A percentile compares a stretch with the other conserved stretches of the same genome.
These are phyloP conservation scores for Boletellus deceptivus DNA, from an alignment of 1,284 basidiomycete genomes.

Conservation along the genomic window DNA sequence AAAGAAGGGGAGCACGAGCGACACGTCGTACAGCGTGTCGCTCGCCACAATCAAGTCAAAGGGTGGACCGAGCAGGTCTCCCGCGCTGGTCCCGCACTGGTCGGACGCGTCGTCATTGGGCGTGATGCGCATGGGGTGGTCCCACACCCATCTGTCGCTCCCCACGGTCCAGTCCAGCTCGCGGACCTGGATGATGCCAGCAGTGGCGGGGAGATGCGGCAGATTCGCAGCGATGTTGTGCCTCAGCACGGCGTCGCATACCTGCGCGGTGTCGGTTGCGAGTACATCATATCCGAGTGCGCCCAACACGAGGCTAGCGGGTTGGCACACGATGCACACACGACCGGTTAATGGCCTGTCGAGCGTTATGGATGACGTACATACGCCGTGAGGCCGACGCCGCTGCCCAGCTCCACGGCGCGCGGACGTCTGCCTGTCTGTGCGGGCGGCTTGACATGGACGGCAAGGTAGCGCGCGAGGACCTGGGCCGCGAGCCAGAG, in stretches of 20 bases:
- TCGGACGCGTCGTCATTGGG: conserved; percentile 5
- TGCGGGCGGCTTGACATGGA: conserved; percentile 26
- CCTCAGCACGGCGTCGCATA: conserved; percentile 65
- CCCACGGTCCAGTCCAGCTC: conserved; percentile 49
- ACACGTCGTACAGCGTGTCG: conserved; percentile 77
- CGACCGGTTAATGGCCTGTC: neutral
- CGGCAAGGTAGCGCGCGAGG: conserved; percentile 62
- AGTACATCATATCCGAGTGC: conserved; percentile 74
- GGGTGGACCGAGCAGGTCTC: conserved; percentile 41
- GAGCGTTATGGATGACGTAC: conserved; percentile 30
- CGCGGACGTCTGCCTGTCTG: conserved; percentile 30
- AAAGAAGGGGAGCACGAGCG: conserved; percentile 70
- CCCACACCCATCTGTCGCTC: conserved; percentile 36
- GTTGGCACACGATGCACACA: conserved; percentile 5
- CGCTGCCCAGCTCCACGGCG: conserved; percentile 80
- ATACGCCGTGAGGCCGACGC: conserved; percentile 77
- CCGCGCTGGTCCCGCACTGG: neutral
- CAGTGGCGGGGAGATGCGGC: conserved; percentile 40
- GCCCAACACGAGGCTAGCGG: conserved; percentile 60
- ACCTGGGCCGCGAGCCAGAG: conserved; percentile 85
- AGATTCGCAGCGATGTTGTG: conserved; percentile 62
- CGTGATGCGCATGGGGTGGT: conserved; percentile 27
- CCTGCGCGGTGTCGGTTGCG: conserved; percentile 74
- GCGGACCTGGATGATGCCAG: conserved; percentile 46
- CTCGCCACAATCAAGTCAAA: conserved; percentile 83